Evolutionary conservation across 148 eudicot genomes (phyloP).

Genomic region (Chenopodium suecicum): DNA sequence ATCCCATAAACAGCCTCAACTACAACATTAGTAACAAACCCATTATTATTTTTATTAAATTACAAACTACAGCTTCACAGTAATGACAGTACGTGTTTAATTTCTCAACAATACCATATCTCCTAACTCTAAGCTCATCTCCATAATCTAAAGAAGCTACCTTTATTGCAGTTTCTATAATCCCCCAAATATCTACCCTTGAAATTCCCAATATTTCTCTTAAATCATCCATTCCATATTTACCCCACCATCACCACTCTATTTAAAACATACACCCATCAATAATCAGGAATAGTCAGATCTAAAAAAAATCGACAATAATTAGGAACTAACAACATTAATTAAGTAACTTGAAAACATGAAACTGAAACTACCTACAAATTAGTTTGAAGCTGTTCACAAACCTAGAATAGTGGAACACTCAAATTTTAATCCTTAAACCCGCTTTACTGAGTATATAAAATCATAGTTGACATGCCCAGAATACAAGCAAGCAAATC

Average conservation of each 20-base stretch:
- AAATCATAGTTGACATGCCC: no score
- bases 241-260: background rate
- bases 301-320: background rate
- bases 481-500: no score
- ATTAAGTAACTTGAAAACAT: background rate
- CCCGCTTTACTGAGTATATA: no score
- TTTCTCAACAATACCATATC: constrained; percentile 62
- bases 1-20: constrained; percentile 15
- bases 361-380: background rate
- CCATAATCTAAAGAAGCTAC: constrained; percentile 63
- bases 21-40: background rate
- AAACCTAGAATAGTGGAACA: background rate
- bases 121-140: constrained; percentile 45
- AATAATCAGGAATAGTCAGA: constrained; percentile 15
- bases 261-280: background rate
- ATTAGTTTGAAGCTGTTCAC: background rate
- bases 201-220: constrained; percentile 52
- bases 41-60: no score
- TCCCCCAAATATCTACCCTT: constrained; percentile 54
- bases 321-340: background rate
- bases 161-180: constrained; percentile 68
- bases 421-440: no score
- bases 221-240: constrained; percentile 72
- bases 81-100: constrained; percentile 35
- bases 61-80: background rate